A percentile compares a stretch with the other conserved stretches of the same genome.
phyloP scores from a whole-genome alignment of 2,329 filamentous ascomycete species.

The Aspergillus ochraceus region DNA sequence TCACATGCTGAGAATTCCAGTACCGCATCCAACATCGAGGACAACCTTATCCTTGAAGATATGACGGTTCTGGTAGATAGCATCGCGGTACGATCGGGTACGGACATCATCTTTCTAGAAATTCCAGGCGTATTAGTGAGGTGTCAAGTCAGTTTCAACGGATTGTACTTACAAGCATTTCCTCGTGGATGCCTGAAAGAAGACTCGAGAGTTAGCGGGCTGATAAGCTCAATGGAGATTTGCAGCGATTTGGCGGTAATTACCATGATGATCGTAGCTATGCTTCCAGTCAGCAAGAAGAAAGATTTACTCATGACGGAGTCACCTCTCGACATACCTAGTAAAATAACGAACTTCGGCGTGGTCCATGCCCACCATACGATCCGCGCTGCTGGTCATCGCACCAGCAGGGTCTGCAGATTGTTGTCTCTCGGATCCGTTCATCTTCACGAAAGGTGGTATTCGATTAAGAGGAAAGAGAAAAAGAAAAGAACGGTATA shows the following conservation, averaged over 20 bases:
- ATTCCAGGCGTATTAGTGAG: conserved; percentile 1
- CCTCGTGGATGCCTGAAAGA: conserved; percentile 82
- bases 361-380: conserved; percentile 69
- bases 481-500: conserved; percentile 1
- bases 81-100: conserved; percentile 93
- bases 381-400: conserved; percentile 46
- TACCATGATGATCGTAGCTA: conserved; percentile 98
- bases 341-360: conserved; percentile 99
- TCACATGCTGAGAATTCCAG: conserved; percentile 97
- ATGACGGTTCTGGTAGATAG: conserved; percentile 96
- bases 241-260: conserved; percentile 34
- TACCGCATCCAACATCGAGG: conserved; percentile 96
- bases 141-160: background rate
- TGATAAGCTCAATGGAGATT: conserved; percentile 15
- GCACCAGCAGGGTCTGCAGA: conserved; percentile 23
- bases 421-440: conserved; percentile 22
- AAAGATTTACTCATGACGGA: background rate
- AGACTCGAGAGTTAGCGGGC: conserved; percentile 29
- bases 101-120: conserved; percentile 95
- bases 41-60: conserved; percentile 90
- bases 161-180: conserved; percentile 79
- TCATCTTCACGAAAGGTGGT: conserved; percentile 28
- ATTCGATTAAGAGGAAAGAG: background rate
- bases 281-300: conserved; percentile 19
- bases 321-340: conserved; percentile 59